Base-by-base conservation (phyloP, 139 green algal species). In the Chlamydomonas sp. region DNA sequence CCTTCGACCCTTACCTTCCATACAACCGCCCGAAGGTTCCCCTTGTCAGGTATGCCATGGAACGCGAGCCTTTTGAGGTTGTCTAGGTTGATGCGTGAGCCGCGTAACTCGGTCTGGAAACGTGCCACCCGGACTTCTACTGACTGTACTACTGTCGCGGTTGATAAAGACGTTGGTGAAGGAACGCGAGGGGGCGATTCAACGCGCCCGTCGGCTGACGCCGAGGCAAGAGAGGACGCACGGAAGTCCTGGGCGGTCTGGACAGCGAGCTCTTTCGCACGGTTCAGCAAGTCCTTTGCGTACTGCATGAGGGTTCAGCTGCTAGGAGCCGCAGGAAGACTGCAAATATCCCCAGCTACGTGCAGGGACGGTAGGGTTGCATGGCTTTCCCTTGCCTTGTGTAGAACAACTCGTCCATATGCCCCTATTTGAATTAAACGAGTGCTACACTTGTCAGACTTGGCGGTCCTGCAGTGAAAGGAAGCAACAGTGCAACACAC, bases 11-110 rank as follows among this genome's bases (percentile, higher is more conserved):
- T 1, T 57, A 96, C 95, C 94, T 97, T 97, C 96, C 96, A 98
- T 0, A 95, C 92, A 0, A 90, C 87, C 0, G 95, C 91, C 1
- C 96, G 89, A 31, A 98, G 81, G 63, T 92, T 93, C 2, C 95
- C 90, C 2, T 79, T 85, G 73, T 97, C 96, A 3, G 96, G 96
- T 3, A 98, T 90, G 20, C 96, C 96, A 16, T 94, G 71, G 17
- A 93, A 94, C 0, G 95, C 92, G 15, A 98, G 83, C 1, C 90
- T 79, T 58, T 90, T 90, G 1, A 98, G 85, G 10, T 87, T 84
- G 57, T 80, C 8, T 4, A 98, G 31, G 77, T 96, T 91, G 1
- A 98, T 94, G 9, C 62, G 76, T 15, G 66, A 84, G 49, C 77
- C 90, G 4, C 61, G 64, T 7, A 96, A 89, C 78, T 95, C 84